Percentiles rank a stretch among this genome's conserved stretches.
phyloP scores from a whole-genome alignment of 805 yeast genomes.

The Ascoidea tarda region DNA sequence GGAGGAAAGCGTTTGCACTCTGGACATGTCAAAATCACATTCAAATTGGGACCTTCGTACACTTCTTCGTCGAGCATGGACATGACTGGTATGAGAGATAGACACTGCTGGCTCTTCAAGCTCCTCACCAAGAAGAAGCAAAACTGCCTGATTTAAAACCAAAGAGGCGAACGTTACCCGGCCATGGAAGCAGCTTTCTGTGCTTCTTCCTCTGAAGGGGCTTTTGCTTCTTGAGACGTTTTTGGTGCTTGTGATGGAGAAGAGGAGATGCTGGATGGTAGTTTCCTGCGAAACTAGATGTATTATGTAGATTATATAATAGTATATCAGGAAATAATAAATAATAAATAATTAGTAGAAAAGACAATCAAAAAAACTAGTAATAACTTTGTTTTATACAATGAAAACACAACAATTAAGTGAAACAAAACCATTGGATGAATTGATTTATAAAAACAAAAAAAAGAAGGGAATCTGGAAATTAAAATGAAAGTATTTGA shows the following conservation, averaged over 20 bases:
- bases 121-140: not conserved
- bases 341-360: not conserved
- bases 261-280: not conserved
- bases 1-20: constrained; percentile 96
- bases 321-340: not conserved
- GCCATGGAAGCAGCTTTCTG: not conserved
- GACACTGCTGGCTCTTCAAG: not conserved
- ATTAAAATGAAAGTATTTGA: no score
- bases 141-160: not conserved
- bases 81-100: not conserved
- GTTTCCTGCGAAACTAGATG: not conserved
- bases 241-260: no score
- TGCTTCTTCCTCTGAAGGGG: not conserved
- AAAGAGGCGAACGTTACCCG: not conserved
- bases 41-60: constrained; percentile 63
- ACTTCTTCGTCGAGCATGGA: constrained; percentile 3
- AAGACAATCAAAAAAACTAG: not conserved
- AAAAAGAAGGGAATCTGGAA: no score
- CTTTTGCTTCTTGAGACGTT: no score
- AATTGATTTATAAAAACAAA: no score
- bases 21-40: constrained; percentile 84
- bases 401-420: no score
- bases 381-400: not conserved
- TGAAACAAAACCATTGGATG: no score
- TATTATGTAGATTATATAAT: not conserved